Percentiles rank a stretch among this genome's conserved stretches.
These are phyloP conservation scores for Mycena rebaudengoi DNA, from an alignment of 768 basidiomycete species.

Conservation along the genomic window DNA sequence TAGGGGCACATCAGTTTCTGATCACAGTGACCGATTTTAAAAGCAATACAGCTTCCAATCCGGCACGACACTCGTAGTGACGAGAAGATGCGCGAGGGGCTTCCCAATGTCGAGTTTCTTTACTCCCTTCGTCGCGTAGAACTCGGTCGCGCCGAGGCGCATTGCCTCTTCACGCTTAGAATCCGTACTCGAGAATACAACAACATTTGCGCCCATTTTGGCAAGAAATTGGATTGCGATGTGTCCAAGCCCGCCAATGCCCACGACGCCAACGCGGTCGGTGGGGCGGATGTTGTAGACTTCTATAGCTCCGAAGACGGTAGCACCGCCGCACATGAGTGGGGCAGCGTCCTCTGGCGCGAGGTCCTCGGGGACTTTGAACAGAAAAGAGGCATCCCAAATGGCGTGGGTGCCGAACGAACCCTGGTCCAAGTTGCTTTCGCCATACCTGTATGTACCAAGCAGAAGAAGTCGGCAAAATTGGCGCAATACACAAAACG, in stretches of 20 bases:
- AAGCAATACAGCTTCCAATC: slow-evolving; percentile 8
- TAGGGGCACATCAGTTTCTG: not conserved
- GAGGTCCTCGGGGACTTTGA: slow-evolving; percentile 40
- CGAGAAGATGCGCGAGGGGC: slow-evolving; percentile 29
- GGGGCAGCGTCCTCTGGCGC: slow-evolving; percentile 32
- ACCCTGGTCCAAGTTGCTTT: too few species aligned
- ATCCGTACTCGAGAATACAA: slow-evolving; percentile 44
- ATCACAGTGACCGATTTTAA: not conserved
- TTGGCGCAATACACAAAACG: too few species aligned
- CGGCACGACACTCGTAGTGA: slow-evolving; percentile 21
- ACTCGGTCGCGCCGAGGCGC: slow-evolving; percentile 42
- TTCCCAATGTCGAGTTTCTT: slow-evolving; percentile 35
- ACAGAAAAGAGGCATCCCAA: slow-evolving; percentile 42
- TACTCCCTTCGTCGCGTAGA: slow-evolving; percentile 36
- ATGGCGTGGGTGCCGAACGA: slow-evolving; percentile 44
- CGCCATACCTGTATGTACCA: too few species aligned
- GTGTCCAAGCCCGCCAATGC: slow-evolving; percentile 47
- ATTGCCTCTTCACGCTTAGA: slow-evolving; percentile 42
- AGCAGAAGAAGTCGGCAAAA: too few species aligned
- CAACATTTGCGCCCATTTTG: slow-evolving; percentile 49
- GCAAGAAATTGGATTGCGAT: slow-evolving; percentile 46
- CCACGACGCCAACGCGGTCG: slow-evolving; percentile 43
- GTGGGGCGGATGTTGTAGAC: slow-evolving; percentile 32
- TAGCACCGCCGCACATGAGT: slow-evolving; percentile 34
- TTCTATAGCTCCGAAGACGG: slow-evolving; percentile 33